Evolutionary conservation across 805 yeast species (phyloP).

Genomic region (Wickerhamomyces subpelliculosus): DNA sequence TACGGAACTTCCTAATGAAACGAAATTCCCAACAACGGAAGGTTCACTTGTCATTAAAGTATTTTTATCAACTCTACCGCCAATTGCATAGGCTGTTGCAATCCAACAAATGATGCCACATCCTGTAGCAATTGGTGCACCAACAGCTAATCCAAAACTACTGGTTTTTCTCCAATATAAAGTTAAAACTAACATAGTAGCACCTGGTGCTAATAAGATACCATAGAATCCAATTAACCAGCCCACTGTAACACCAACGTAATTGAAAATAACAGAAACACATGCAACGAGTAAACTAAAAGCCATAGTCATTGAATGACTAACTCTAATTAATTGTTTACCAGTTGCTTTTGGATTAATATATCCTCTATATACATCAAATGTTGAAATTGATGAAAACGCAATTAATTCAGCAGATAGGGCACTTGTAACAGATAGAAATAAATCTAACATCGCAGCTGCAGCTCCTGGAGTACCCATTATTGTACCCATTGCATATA

Average conservation of each 20-base stretch:
- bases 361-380: conserved; percentile 31
- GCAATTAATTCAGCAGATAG: conserved; percentile 36
- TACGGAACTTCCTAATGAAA: neutral
- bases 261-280: conserved; percentile 28
- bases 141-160: conserved; percentile 22
- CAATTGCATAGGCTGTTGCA: conserved; percentile 19
- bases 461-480: conserved; percentile 37
- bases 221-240: conserved; percentile 27
- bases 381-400: conserved; percentile 30
- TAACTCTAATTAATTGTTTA: conserved; percentile 24
- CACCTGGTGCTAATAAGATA: conserved; percentile 32
- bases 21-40: conserved; percentile 4
- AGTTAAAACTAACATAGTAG: conserved; percentile 27
- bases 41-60: conserved; percentile 5
- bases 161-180: conserved; percentile 29
- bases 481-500: conserved; percentile 37
- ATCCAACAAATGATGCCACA: conserved; percentile 28
- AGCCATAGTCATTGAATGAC: conserved; percentile 27
- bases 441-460: conserved; percentile 28
- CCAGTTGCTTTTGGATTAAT: conserved; percentile 31
- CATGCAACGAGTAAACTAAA: conserved; percentile 35
- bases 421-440: conserved; percentile 34
- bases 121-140: conserved; percentile 26
- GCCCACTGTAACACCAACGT: conserved; percentile 22
- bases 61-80: conserved; percentile 4